These are phyloP conservation scores for Penicillium coprophilum DNA, from an alignment of 495 filamentous ascomycete genomes.

Conservation along the genomic window DNA sequence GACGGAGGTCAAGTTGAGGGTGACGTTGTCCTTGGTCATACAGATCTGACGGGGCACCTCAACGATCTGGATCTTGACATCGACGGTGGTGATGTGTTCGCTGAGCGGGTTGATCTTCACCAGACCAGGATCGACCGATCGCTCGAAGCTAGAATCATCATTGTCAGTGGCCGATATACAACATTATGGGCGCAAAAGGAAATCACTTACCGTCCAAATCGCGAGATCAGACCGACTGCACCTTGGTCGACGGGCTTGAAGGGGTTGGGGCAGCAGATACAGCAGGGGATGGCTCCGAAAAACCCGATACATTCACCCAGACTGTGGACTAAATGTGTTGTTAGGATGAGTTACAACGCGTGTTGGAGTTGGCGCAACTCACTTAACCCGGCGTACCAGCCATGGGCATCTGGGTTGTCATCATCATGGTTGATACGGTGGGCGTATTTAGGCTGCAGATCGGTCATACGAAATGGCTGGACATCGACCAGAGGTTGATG, in stretches of 20 bases:
- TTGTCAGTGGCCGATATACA: slow-evolving; percentile 1
- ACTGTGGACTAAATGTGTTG: slow-evolving; percentile 57
- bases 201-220: slow-evolving; percentile 70
- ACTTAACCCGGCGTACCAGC: slow-evolving; percentile 93
- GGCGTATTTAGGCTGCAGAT: slow-evolving; percentile 89
- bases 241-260: slow-evolving; percentile 94
- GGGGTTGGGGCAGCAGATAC: slow-evolving; percentile 89
- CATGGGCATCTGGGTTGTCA: slow-evolving; percentile 67
- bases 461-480: slow-evolving; percentile 74
- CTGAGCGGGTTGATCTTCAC: slow-evolving; percentile 98
- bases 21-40: slow-evolving; percentile 99
- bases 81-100: slow-evolving; percentile 84
- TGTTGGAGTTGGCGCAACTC: slow-evolving; percentile 28
- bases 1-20: slow-evolving; percentile 86
- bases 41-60: slow-evolving; percentile 95
- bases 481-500: slow-evolving; percentile 62
- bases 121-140: slow-evolving; percentile 93
- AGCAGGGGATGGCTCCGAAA: slow-evolving; percentile 87
- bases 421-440: slow-evolving; percentile 64
- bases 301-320: slow-evolving; percentile 77
- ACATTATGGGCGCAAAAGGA: background rate
- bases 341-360: slow-evolving; percentile 2
- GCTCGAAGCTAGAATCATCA: slow-evolving; percentile 64
- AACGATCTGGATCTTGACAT: slow-evolving; percentile 99
- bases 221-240: slow-evolving; percentile 91